These are phyloP conservation scores for Solanum arcanum DNA, from an alignment of 257 asterid species.

Conservation along the genomic window DNA sequence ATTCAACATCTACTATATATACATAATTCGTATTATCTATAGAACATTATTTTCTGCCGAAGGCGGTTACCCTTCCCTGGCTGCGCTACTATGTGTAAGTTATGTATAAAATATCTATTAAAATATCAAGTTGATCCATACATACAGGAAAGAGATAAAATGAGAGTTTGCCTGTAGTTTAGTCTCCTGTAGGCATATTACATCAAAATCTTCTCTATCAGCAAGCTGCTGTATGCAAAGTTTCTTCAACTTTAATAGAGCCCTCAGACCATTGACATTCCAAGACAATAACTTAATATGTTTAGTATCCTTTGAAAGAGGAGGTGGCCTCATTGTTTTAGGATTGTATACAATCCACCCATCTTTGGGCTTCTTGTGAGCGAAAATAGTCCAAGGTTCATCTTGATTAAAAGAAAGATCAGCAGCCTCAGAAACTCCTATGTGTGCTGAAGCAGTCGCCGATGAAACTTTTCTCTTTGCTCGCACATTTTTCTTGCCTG, in stretches of 20 bases:
- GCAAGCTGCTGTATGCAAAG: constrained; percentile 67
- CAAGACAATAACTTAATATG: constrained; percentile 78
- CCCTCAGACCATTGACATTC: constrained; percentile 96
- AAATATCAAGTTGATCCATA: not conserved
- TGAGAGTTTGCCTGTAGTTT: constrained; percentile 61
- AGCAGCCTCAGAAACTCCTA: constrained; percentile 17
- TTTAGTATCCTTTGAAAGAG: constrained; percentile 35
- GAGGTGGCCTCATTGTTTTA: constrained; percentile 78
- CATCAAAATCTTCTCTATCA: constrained; percentile 72
- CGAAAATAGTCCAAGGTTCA: constrained; percentile 88
- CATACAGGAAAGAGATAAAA: not conserved
- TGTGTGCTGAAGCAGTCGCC: constrained; percentile 15
- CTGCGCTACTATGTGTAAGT: not conserved
- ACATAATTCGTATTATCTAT: not conserved
- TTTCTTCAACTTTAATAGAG: constrained; percentile 57
- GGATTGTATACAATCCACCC: constrained; percentile 88
- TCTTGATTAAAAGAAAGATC: constrained; percentile 17
- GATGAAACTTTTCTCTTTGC: constrained; percentile 33
- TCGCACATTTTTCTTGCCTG: constrained; percentile 30
- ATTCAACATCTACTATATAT: not conserved
- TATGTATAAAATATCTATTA: not conserved
- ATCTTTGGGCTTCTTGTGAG: constrained; percentile 85
- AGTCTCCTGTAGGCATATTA: constrained; percentile 93
- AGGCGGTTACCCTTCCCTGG: not conserved
- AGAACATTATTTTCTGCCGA: not conserved